Conservation (phyloP, 768 basidiomycete genomes). For the Porpolomopsis calyptriformis region DNA sequence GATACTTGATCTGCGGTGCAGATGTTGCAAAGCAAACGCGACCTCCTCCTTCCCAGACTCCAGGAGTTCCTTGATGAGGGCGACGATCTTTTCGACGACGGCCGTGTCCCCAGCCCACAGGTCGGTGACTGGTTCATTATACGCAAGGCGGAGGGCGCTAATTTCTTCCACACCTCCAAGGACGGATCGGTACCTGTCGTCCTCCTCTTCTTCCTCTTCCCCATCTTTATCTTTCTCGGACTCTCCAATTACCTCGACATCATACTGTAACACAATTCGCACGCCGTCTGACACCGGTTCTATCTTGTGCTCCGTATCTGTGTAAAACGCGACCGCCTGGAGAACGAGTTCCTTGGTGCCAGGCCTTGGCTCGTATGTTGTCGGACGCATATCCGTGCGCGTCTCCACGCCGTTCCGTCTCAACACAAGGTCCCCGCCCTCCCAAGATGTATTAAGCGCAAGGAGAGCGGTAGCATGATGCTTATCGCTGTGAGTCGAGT, state of each 20-base stretch:
- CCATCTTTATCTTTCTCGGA: background rate
- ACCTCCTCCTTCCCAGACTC: slow-evolving; percentile 1
- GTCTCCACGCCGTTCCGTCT: slow-evolving; percentile 9
- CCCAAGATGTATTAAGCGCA: slow-evolving; percentile 13
- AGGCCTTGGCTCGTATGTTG: background rate
- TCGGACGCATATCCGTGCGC: slow-evolving; percentile 6
- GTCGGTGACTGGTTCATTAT: background rate
- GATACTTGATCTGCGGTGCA: slow-evolving; percentile 12
- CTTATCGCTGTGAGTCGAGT: slow-evolving; percentile 13
- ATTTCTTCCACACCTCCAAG: background rate
- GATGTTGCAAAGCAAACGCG: slow-evolving; percentile 11
- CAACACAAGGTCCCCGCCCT: slow-evolving; percentile 11
- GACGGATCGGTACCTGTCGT: background rate
- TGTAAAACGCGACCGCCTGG: slow-evolving; percentile 12
- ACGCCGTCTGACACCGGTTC: slow-evolving; percentile 11
- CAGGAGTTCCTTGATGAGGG: background rate
- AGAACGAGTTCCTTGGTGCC: background rate
- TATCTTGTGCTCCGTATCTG: slow-evolving; percentile 14
- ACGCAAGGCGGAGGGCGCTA: background rate
- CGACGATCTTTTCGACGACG: background rate
- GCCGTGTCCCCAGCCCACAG: background rate
- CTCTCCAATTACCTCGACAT: slow-evolving; percentile 3
- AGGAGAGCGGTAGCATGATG: slow-evolving; percentile 14
- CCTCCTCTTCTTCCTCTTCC: background rate
- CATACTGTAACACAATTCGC: slow-evolving; percentile 14